Percentiles rank a stretch among this genome's conserved stretches.
Evolutionary conservation across 176 grass and related monocot genomes (phyloP).

Genomic region (Zoysia pacifica): DNA sequence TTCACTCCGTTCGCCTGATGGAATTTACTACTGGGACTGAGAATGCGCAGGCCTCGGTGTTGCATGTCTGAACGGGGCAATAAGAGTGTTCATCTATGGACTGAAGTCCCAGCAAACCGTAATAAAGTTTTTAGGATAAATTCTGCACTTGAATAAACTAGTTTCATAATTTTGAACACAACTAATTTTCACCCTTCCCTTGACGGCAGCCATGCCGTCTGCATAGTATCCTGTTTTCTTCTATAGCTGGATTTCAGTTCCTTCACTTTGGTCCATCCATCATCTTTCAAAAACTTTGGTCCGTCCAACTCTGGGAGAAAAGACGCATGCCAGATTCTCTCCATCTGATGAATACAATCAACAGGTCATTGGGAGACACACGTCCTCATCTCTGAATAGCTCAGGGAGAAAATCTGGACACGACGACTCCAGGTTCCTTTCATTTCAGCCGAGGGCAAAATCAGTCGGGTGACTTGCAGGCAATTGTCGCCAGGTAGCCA

Average conservation of each 20-base stretch:
- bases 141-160: not conserved
- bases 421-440: not conserved
- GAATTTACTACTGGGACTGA: not conserved
- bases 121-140: not conserved
- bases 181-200: too few relatives aligned
- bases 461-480: not conserved
- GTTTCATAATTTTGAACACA: too few relatives aligned
- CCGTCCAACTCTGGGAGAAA: too few relatives aligned
- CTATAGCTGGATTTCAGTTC: too few relatives aligned
- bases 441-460: not conserved
- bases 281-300: too few relatives aligned
- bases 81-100: not conserved
- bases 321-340: too few relatives aligned
- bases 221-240: too few relatives aligned
- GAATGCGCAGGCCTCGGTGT: not conserved
- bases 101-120: too few relatives aligned
- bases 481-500: not conserved
- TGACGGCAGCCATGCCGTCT: too few relatives aligned
- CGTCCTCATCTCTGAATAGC: not conserved
- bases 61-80: not conserved
- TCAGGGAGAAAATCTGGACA: slow-evolving; percentile 9
- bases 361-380: not conserved
- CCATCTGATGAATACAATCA: not conserved
- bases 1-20: not conserved
- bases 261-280: too few relatives aligned